These are phyloP conservation scores for Phylloporus sp. DNA, from an alignment of 768 basidiomycete species.

Conservation along the genomic window DNA sequence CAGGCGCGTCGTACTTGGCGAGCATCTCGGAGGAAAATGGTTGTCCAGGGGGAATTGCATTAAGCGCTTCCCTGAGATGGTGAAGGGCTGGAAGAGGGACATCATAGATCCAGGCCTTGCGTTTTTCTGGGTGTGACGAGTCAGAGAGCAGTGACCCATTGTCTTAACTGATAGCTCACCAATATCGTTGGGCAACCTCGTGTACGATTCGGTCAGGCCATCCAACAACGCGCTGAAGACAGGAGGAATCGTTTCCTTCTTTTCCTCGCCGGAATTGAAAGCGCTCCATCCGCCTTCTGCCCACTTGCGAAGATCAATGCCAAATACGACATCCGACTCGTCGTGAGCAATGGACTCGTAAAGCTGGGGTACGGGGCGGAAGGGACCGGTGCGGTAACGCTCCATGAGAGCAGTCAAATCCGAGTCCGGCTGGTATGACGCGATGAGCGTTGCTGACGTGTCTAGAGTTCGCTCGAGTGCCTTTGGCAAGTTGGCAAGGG, in stretches of 20 bases:
- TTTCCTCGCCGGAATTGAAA: slow-evolving; percentile 49
- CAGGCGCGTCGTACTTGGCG: slow-evolving; percentile 75
- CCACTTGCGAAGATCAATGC: slow-evolving; percentile 89
- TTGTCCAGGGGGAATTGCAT: slow-evolving; percentile 53
- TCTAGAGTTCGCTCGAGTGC: slow-evolving; percentile 60
- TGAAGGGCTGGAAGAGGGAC: slow-evolving; percentile 81
- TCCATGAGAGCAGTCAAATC: slow-evolving; percentile 87
- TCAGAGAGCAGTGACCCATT: background rate
- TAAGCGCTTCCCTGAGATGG: slow-evolving; percentile 79
- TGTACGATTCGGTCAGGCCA: slow-evolving; percentile 61
- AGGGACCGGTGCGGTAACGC: slow-evolving; percentile 89
- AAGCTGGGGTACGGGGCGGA: slow-evolving; percentile 78
- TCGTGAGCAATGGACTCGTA: slow-evolving; percentile 84
- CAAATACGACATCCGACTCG: slow-evolving; percentile 83
- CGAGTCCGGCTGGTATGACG: slow-evolving; percentile 83
- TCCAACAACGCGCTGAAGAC: slow-evolving; percentile 65
- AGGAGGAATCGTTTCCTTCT: slow-evolving; percentile 64
- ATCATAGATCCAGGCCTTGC: slow-evolving; percentile 94
- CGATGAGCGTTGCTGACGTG: slow-evolving; percentile 68
- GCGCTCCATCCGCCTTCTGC: slow-evolving; percentile 75
- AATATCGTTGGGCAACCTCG: slow-evolving; percentile 52
- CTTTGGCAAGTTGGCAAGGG: slow-evolving; percentile 66
- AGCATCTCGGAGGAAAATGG: slow-evolving; percentile 52
- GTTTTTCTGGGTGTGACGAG: slow-evolving; percentile 51
- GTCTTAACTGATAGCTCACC: slow-evolving; percentile 43